These are phyloP conservation scores for Boletus patriciae DNA, from an alignment of 768 basidiomycete species.

Conservation along the genomic window DNA sequence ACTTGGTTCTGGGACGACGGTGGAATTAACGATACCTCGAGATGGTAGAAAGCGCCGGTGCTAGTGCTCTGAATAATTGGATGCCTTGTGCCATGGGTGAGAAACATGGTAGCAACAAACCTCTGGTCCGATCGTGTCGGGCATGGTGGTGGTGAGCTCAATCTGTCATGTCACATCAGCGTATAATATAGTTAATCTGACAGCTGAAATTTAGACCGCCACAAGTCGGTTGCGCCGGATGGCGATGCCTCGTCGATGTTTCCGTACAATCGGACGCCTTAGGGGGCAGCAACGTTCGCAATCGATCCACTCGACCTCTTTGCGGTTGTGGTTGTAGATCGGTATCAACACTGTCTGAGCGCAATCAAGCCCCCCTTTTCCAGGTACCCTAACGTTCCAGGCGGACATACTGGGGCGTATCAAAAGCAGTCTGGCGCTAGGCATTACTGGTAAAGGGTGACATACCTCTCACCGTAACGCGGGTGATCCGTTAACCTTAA, in stretches of 20 bases:
- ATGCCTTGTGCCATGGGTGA: not conserved
- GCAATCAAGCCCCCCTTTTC: not conserved
- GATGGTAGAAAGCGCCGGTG: conserved; percentile 4
- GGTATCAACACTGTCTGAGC: not conserved
- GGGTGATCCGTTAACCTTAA: conserved; percentile 15
- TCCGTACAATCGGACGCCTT: not conserved
- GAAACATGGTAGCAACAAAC: not conserved
- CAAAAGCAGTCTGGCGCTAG: not conserved
- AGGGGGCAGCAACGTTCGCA: not conserved
- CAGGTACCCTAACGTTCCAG: not conserved
- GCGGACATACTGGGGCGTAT: not conserved
- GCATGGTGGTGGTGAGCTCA: not conserved
- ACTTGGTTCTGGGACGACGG: conserved; percentile 6
- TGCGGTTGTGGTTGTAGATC: not conserved
- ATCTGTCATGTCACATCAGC: conserved; percentile 12
- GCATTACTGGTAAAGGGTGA: conserved; percentile 8
- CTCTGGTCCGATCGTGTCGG: not conserved
- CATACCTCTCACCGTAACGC: not conserved
- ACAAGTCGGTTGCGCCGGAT: not conserved
- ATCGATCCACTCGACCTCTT: not conserved
- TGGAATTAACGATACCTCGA: not conserved
- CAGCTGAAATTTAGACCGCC: conserved; percentile 10
- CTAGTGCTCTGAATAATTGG: not conserved
- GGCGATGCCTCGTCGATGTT: not conserved
- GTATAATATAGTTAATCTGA: not conserved